Evolutionary conservation across 1,139 yeast genomes (phyloP), one percentile per base, ranked within the genome.

Genomic region (Candida gigantensis): DNA sequence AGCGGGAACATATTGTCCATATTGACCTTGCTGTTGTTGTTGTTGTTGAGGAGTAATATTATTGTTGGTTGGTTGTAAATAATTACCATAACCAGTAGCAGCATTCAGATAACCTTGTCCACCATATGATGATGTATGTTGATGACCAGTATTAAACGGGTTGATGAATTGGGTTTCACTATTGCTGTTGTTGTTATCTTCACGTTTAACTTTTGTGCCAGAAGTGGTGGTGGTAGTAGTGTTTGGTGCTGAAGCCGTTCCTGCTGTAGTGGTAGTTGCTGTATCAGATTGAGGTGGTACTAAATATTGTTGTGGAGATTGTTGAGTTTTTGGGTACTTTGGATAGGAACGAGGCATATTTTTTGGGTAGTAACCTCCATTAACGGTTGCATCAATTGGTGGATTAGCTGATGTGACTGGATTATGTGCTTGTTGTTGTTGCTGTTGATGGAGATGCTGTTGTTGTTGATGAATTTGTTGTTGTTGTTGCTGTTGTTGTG

Each of bases 251-350:
- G 10, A 5, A 10, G 23, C 10, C 9, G 30, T 24, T 7, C 30
- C 16, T 30, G 28, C 23, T 37, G 40, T 18, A 25, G 43, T 13
- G 26, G 41, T 12, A 21, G 40, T 25, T 36, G 38, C n/a, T 16
- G 25, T 3, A n/a, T 23, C 13, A n/a, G 24, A 21, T 20, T 5
- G 19, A 10, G 25, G 25, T 23, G 37, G 41, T 15, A 30, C n/a
- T 17, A 26, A 15, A 17, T 30, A 30, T 5, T 30, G 34, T 26
- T 36, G 29, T 20, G 14, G 18, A 16, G 25, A 21, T 35, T 12
- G 14, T 23, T 12, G 24, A 27, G 28, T 6, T 9, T 26, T 28
- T 15, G 24, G 14, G 25, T 20, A 24, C 15, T 24, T 24, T 3
- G 18, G 20, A 16, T 24, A 18, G 5, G 14, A 18, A 24, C 14